A percentile compares a stretch with the other conserved stretches of the same genome.
phyloP scores from a whole-genome alignment of 805 yeast genomes.

The Metschnikowia orientalis region DNA sequence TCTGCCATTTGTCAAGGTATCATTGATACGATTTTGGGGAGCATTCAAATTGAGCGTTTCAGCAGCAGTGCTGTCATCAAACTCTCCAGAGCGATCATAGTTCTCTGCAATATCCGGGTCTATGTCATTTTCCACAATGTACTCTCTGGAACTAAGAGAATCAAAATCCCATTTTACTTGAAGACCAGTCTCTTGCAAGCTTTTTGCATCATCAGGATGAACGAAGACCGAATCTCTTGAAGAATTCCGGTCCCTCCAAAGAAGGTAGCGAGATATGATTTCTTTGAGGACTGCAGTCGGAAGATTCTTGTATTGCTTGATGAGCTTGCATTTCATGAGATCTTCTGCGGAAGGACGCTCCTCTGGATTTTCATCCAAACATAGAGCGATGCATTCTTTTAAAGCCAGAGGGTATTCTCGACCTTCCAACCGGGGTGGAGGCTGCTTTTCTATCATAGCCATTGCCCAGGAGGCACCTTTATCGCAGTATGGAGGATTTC shows the following conservation, averaged over 20 bases:
- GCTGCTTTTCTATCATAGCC: slow-evolving; percentile 86
- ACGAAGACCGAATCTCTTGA: slow-evolving; percentile 48
- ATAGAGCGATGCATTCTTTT: slow-evolving; percentile 85
- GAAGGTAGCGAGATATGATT: slow-evolving; percentile 63
- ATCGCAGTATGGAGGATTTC: slow-evolving; percentile 96
- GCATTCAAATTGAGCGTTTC: slow-evolving; percentile 9
- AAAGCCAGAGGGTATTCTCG: slow-evolving; percentile 68
- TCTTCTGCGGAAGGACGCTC: slow-evolving; percentile 88
- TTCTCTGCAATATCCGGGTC: slow-evolving; percentile 25
- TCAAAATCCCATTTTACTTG: slow-evolving; percentile 87
- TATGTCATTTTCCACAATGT: slow-evolving; percentile 67
- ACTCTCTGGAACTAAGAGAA: slow-evolving; percentile 68
- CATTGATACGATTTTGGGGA: slow-evolving; percentile 12
- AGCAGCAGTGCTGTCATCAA: slow-evolving; percentile 29
- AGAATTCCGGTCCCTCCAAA: slow-evolving; percentile 69
- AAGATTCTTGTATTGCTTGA: slow-evolving; percentile 54
- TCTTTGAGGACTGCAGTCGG: slow-evolving; percentile 66
- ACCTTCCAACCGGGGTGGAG: slow-evolving; percentile 94
- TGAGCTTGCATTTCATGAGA: slow-evolving; percentile 66
- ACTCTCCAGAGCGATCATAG: slow-evolving; percentile 21
- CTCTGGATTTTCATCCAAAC: slow-evolving; percentile 89
- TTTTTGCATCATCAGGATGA: slow-evolving; percentile 18
- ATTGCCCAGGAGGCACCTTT: slow-evolving; percentile 93
- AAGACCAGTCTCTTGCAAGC: slow-evolving; percentile 19
- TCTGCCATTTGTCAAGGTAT: slow-evolving; percentile 25